Conservation (phyloP, 2,329 filamentous ascomycete species). For the Polychaeton citri region DNA sequence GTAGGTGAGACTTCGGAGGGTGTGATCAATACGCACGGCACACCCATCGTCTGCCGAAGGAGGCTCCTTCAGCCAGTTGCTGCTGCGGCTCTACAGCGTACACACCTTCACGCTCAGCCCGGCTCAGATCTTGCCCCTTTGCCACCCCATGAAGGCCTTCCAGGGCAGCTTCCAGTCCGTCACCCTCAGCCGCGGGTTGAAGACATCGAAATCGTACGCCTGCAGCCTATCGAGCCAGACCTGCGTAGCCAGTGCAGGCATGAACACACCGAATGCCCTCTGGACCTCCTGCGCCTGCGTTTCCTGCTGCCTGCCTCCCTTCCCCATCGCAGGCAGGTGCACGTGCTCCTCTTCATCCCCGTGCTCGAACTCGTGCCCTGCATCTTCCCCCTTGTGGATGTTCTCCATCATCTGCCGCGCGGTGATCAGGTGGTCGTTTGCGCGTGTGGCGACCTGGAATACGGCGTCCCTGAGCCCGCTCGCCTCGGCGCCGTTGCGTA, state of each 20-base stretch:
- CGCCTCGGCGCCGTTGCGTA: conserved; percentile 65
- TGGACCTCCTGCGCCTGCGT: conserved; percentile 41
- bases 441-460: conserved; percentile 82
- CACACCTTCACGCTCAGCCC: too few relatives aligned
- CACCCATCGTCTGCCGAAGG: too few relatives aligned
- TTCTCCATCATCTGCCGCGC: conserved; percentile 82
- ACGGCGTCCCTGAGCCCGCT: conserved; percentile 76
- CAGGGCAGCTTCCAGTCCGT: conserved; percentile 78
- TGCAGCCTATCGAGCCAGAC: conserved; percentile 71
- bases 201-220: conserved; percentile 71
- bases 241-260: conserved; percentile 65
- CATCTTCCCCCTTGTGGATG: conserved; percentile 56
- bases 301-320: conserved; percentile 14
- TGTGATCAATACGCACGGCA: too few relatives aligned
- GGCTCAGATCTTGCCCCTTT: conserved; percentile 36
- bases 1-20: too few relatives aligned
- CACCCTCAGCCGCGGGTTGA: conserved; percentile 48
- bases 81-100: too few relatives aligned
- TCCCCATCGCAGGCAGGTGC: conserved; percentile 23
- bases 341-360: conserved; percentile 58
- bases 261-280: conserved; percentile 62
- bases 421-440: conserved; percentile 91
- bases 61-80: too few relatives aligned
- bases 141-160: conserved; percentile 53
- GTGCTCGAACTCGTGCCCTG: conserved; percentile 83